phyloP scores from a whole-genome alignment of 2,329 filamentous ascomycete genomes.

The Phaeosphaeriaceae sp. region DNA sequence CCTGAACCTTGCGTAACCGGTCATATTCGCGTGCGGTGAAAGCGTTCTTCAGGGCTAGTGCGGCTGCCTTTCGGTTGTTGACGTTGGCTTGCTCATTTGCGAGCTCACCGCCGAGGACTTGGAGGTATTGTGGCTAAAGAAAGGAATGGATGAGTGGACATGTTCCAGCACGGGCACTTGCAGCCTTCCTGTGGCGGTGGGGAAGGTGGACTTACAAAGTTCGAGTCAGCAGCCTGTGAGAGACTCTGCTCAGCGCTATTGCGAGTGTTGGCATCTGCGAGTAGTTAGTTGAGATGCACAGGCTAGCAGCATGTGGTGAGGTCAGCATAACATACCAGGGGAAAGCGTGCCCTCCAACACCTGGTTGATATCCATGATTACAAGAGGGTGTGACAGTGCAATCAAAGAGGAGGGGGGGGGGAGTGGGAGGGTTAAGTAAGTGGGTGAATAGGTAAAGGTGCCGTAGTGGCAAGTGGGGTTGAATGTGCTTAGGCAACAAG shows the following conservation, averaged over 20 bases:
- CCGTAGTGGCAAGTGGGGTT: conserved; percentile 22
- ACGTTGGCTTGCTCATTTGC: conserved; percentile 83
- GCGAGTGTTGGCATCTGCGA: conserved; percentile 85
- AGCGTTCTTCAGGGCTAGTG: conserved; percentile 96
- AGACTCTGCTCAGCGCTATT: conserved; percentile 94
- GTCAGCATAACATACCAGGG: conserved; percentile 69
- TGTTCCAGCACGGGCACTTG: conserved; percentile 18
- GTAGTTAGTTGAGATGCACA: conserved; percentile 44
- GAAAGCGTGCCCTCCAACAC: conserved; percentile 97
- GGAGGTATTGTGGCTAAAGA: conserved; percentile 76
- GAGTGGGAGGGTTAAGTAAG: conserved; percentile 25
- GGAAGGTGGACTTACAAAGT: conserved; percentile 75
- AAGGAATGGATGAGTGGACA: conserved; percentile 40
- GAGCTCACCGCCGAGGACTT: conserved; percentile 89
- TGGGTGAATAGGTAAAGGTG: conserved; percentile 18
- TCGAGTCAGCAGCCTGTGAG: conserved; percentile 85
- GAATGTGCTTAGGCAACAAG: conserved; percentile 26
- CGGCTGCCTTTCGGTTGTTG: conserved; percentile 89
- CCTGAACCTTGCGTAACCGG: conserved; percentile 87
- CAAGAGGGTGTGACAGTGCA: conserved; percentile 32
- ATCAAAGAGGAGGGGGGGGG: background rate
- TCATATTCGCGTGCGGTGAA: conserved; percentile 91
- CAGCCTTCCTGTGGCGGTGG: conserved; percentile 23
- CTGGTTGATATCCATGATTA: conserved; percentile 94
- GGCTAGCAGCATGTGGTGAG: conserved; percentile 12